A percentile compares a stretch with the other conserved stretches of the same genome.
phyloP scores from a whole-genome alignment of 2,329 filamentous ascomycete genomes.

The Lanzia echinophila region DNA sequence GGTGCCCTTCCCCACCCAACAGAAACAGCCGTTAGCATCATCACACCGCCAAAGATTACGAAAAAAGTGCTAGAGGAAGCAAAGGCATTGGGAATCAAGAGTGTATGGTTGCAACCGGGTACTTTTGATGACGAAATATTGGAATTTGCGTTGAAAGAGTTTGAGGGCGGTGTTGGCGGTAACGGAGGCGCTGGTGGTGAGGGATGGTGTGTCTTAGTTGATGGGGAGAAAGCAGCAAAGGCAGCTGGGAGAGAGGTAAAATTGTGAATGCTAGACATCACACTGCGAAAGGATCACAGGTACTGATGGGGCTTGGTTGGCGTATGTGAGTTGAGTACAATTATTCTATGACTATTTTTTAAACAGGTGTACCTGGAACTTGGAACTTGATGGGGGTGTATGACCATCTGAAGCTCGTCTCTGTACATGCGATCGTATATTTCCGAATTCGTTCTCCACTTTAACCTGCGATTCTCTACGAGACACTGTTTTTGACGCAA shows the following conservation, averaged over 20 bases:
- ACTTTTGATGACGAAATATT: slow-evolving; percentile 74
- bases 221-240: slow-evolving; percentile 62
- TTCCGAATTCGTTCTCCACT: too few species aligned
- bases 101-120: slow-evolving; percentile 88
- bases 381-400: too few species aligned
- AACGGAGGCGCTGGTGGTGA: slow-evolving; percentile 55
- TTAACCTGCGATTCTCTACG: too few species aligned
- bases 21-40: slow-evolving; percentile 73
- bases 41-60: slow-evolving; percentile 79
- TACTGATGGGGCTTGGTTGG: not conserved
- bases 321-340: not conserved
- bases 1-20: slow-evolving; percentile 57
- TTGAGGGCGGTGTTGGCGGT: slow-evolving; percentile 63
- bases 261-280: slow-evolving; percentile 14
- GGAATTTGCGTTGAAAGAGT: slow-evolving; percentile 60
- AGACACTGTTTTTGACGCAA: too few species aligned
- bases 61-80: slow-evolving; percentile 70
- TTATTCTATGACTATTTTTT: too few species aligned
- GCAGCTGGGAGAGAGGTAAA: slow-evolving; percentile 40
- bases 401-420: too few species aligned
- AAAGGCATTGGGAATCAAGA: slow-evolving; percentile 61
- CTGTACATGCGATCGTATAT: too few species aligned
- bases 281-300: not conserved
- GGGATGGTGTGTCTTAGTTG: slow-evolving; percentile 83
- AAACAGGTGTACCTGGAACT: too few species aligned